Evolutionary conservation across 1,284 basidiomycete genomes (phyloP).

Genomic region (Ganoderma sp.): DNA sequence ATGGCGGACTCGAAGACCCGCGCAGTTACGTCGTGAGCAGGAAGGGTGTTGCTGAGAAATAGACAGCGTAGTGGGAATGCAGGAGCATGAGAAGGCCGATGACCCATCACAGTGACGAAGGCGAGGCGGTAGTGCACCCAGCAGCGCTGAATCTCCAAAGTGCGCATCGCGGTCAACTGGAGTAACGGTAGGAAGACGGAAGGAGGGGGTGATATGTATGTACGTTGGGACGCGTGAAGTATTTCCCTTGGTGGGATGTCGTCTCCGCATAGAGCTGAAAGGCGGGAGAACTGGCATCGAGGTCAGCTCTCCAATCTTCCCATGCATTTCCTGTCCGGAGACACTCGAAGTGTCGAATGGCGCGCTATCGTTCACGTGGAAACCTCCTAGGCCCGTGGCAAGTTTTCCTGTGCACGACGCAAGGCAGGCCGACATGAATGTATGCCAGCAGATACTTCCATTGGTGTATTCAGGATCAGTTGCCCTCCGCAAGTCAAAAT

Average conservation of each 20-base stretch:
- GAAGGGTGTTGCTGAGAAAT: slow-evolving; percentile 55
- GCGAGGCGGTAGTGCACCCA: slow-evolving; percentile 67
- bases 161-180: slow-evolving; percentile 67
- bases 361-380: slow-evolving; percentile 54
- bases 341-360: slow-evolving; percentile 68
- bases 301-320: neutral
- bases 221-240: slow-evolving; percentile 67
- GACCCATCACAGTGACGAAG: slow-evolving; percentile 67
- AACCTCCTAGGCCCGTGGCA: slow-evolving; percentile 68
- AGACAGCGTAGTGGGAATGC: slow-evolving; percentile 70
- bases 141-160: slow-evolving; percentile 62
- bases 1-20: slow-evolving; percentile 71
- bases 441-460: slow-evolving; percentile 71
- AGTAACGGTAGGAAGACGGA: slow-evolving; percentile 72
- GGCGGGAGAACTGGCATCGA: slow-evolving; percentile 65
- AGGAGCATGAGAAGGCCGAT: slow-evolving; percentile 61
- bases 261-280: slow-evolving; percentile 79
- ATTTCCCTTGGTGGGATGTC: slow-evolving; percentile 54
- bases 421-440: slow-evolving; percentile 68
- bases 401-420: slow-evolving; percentile 69
- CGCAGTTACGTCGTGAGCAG: slow-evolving; percentile 76
- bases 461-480: slow-evolving; percentile 57
- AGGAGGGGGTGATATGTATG: slow-evolving; percentile 70
- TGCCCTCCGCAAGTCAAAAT: slow-evolving; percentile 28
- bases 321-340: slow-evolving; percentile 8